Evolutionary conservation across 2,329 filamentous ascomycete species (phyloP).

Genomic region (Venturia carpophila): DNA sequence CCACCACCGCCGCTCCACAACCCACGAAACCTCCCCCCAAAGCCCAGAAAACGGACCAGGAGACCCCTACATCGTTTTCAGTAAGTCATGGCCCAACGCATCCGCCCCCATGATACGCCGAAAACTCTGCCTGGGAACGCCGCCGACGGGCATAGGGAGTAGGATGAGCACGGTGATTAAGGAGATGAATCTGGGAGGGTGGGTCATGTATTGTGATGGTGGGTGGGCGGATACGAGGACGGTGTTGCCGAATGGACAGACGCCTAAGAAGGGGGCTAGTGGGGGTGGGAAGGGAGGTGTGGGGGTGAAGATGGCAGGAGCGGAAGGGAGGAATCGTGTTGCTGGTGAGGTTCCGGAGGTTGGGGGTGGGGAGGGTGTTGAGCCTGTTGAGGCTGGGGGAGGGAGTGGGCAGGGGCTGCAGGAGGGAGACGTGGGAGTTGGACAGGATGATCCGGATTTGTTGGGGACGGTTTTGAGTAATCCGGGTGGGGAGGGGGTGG

Average conservation of each 20-base stretch:
- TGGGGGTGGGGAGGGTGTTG: no score
- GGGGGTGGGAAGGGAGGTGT: background rate
- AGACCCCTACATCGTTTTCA: background rate
- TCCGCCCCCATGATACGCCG: background rate
- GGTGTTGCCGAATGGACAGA: background rate
- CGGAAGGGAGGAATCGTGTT: background rate
- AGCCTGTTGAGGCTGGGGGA: no score
- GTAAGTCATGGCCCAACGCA: background rate
- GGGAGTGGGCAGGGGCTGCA: no score
- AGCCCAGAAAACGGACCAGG: background rate
- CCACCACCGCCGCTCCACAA: background rate
- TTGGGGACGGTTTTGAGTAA: background rate
- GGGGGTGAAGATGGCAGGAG: background rate
- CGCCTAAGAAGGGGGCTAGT: background rate
- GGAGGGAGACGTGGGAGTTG: background rate
- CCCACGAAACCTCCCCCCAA: background rate
- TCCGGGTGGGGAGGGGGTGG: no score
- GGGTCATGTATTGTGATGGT: conserved; percentile 49
- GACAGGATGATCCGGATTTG: background rate
- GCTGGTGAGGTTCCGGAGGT: background rate
- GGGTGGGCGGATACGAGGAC: background rate
- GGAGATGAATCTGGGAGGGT: conserved; percentile 55
- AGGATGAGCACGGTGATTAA: conserved; percentile 59
- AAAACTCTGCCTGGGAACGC: conserved; percentile 2
- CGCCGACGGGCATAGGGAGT: background rate